A percentile compares a stretch with the other conserved stretches of the same genome.
Evolutionary conservation across 495 filamentous ascomycete genomes (phyloP).

Genomic region (Thozetella sp.): DNA sequence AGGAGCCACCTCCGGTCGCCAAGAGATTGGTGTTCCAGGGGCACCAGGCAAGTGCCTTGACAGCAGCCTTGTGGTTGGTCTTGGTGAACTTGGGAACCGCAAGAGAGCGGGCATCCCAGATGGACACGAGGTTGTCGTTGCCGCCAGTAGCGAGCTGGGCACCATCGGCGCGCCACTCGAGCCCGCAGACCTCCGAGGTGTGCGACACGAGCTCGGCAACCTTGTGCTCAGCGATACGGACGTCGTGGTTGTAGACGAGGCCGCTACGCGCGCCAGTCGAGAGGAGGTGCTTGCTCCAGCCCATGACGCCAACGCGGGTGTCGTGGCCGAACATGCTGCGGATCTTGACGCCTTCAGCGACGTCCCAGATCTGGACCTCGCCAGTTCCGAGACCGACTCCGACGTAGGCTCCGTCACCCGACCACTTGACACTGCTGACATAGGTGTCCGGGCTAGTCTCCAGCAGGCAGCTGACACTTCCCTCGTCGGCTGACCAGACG

Average conservation of each 20-base stretch:
- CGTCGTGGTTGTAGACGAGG: slow-evolving; percentile 98
- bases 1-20: slow-evolving; percentile 93
- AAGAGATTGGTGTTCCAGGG: slow-evolving; percentile 98
- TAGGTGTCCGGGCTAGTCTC: slow-evolving; percentile 91
- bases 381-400: slow-evolving; percentile 92
- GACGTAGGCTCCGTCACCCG: slow-evolving; percentile 94
- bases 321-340: slow-evolving; percentile 99
- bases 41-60: slow-evolving; percentile 98
- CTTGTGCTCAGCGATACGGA: slow-evolving; percentile 97
- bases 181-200: slow-evolving; percentile 95
- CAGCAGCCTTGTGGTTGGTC: slow-evolving; percentile 97
- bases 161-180: slow-evolving; percentile 96
- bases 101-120: slow-evolving; percentile 96
- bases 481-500: slow-evolving; percentile 97
- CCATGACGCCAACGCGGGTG: slow-evolving; percentile 94
- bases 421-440: slow-evolving; percentile 98
- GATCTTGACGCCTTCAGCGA: slow-evolving; percentile 90
- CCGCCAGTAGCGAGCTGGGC: slow-evolving; percentile 95
- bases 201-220: slow-evolving; percentile 94
- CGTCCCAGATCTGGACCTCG: slow-evolving; percentile 99
- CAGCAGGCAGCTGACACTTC: slow-evolving; percentile 81
- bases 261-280: slow-evolving; percentile 94
- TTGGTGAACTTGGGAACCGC: slow-evolving; percentile 96
- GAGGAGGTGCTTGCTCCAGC: slow-evolving; percentile 96
- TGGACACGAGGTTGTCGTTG: slow-evolving; percentile 97